Conservation (phyloP, 1,284 basidiomycete genomes). For the Moesziomyces sp. region DNA sequence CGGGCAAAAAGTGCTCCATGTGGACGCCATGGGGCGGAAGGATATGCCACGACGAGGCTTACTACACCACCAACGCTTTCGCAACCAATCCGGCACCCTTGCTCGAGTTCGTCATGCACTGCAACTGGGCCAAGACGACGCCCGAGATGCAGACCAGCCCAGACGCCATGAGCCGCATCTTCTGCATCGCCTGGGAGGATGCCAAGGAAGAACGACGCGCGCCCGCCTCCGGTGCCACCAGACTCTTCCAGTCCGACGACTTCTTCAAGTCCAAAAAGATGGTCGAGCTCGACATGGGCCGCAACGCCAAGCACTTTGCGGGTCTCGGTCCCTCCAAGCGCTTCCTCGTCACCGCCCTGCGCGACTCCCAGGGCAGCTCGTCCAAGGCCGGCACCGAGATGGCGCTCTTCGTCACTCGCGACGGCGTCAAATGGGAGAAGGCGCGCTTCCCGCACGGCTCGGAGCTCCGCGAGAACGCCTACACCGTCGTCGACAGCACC, state of each 20-base stretch:
- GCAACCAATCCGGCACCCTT: conserved; percentile 47
- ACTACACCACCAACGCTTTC: conserved; percentile 63
- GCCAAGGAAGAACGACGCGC: conserved; percentile 13
- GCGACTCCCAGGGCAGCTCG: conserved; percentile 45
- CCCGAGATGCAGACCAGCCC: conserved; percentile 41
- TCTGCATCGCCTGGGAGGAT: conserved; percentile 65
- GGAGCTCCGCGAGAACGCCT: conserved; percentile 84
- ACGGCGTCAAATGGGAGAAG: conserved; percentile 59
- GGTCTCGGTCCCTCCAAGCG: conserved; percentile 59
- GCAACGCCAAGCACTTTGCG: conserved; percentile 60
- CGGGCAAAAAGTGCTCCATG: conserved; percentile 56
- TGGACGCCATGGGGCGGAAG: conserved; percentile 60
- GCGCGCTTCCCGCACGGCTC: conserved; percentile 82
- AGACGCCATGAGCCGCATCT: conserved; percentile 54
- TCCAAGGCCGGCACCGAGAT: conserved; percentile 50
- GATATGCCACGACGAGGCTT: conserved; percentile 68
- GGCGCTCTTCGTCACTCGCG: conserved; percentile 59
- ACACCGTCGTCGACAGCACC: conserved; percentile 94
- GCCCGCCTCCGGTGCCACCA: conserved; percentile 22
- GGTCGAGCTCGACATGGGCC: conserved; percentile 57
- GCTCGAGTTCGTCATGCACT: conserved; percentile 61
- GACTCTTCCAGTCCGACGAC: conserved; percentile 62
- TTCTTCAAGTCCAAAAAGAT: conserved; percentile 55
- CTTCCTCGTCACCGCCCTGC: conserved; percentile 63
- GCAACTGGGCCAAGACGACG: conserved; percentile 65